Conservation (phyloP, 192 early-diverging fungal species). For the Piromyces sp. region DNA sequence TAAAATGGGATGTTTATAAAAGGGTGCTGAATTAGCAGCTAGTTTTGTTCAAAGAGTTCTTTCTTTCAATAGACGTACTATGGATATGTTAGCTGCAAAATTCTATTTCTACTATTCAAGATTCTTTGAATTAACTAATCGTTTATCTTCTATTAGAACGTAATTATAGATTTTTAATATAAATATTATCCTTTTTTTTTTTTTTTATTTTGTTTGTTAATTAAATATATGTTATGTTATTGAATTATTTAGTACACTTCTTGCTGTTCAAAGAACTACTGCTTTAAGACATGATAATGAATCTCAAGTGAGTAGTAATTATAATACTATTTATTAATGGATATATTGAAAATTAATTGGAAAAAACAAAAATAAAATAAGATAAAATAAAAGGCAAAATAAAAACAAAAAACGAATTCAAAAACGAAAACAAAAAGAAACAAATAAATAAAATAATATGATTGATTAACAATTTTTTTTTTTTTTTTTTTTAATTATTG, state of each 20-base stretch:
- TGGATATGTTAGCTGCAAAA: constrained; percentile 78
- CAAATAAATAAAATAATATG: too few relatives aligned
- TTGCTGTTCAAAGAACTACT: constrained; percentile 76
- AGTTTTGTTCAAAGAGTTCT: constrained; percentile 43
- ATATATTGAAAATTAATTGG: too few relatives aligned
- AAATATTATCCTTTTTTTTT: too few relatives aligned
- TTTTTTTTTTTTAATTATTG: background rate
- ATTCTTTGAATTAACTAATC: constrained; percentile 62
- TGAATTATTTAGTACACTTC: constrained; percentile 35
- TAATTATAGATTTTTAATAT: constrained; percentile 17
- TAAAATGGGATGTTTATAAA: background rate
- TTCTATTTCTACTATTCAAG: constrained; percentile 88
- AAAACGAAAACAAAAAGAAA: too few relatives aligned
- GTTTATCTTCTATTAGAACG: constrained; percentile 57
- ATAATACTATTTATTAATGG: too few relatives aligned
- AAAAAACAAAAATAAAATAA: too few relatives aligned
- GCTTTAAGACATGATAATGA: constrained; percentile 83
- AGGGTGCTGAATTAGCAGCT: constrained; percentile 52
- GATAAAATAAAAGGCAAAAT: too few relatives aligned
- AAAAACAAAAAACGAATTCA: too few relatives aligned
- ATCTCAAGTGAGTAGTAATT: constrained; percentile 40
- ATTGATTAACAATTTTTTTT: too few relatives aligned
- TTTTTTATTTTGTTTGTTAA: background rate
- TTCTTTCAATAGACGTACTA: constrained; percentile 62
- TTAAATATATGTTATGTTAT: background rate